These are phyloP conservation scores for Amaranthus palmeri DNA, from an alignment of 148 eudicot genomes.

Conservation along the genomic window DNA sequence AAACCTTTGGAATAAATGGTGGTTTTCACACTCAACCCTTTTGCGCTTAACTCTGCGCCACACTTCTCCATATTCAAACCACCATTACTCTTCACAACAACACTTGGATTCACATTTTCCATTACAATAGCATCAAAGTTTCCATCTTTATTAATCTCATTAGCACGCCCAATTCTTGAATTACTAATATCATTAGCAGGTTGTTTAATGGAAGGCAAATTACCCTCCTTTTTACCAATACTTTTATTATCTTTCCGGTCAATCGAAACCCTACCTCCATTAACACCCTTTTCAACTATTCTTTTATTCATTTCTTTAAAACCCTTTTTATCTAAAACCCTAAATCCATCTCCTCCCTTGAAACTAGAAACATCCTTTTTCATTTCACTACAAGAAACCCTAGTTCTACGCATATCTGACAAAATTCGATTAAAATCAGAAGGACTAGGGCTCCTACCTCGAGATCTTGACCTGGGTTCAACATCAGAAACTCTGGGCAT, in stretches of 20 bases:
- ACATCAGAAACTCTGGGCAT: slow-evolving; percentile 40
- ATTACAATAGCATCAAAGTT: slow-evolving; percentile 11
- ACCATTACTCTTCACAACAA: background rate
- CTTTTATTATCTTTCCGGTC: slow-evolving; percentile 18
- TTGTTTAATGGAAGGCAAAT: slow-evolving; percentile 9
- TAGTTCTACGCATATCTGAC: slow-evolving; percentile 51
- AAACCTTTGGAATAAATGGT: slow-evolving; percentile 18
- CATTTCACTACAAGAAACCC: slow-evolving; percentile 27
- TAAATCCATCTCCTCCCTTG: slow-evolving; percentile 24
- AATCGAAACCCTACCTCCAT: slow-evolving; percentile 21
- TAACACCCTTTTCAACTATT: slow-evolving; percentile 12
- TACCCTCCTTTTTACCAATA: slow-evolving; percentile 12
- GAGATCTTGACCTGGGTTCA: slow-evolving; percentile 41
- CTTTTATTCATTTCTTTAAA: slow-evolving; percentile 18
- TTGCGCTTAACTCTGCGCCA: slow-evolving; percentile 14
- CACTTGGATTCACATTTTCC: slow-evolving; percentile 9
- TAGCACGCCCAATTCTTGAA: slow-evolving; percentile 1
- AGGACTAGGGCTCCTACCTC: slow-evolving; percentile 92
- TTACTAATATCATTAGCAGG: slow-evolving; percentile 4
- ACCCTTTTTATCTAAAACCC: slow-evolving; percentile 35
- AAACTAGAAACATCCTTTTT: slow-evolving; percentile 21
- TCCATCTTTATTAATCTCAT: slow-evolving; percentile 13
- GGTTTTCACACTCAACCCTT: slow-evolving; percentile 22
- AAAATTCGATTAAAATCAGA: slow-evolving; percentile 44
- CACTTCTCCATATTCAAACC: slow-evolving; percentile 9